phyloP scores from a whole-genome alignment of 2,329 filamentous ascomycete genomes.

The Didymosphaeria variabile region DNA sequence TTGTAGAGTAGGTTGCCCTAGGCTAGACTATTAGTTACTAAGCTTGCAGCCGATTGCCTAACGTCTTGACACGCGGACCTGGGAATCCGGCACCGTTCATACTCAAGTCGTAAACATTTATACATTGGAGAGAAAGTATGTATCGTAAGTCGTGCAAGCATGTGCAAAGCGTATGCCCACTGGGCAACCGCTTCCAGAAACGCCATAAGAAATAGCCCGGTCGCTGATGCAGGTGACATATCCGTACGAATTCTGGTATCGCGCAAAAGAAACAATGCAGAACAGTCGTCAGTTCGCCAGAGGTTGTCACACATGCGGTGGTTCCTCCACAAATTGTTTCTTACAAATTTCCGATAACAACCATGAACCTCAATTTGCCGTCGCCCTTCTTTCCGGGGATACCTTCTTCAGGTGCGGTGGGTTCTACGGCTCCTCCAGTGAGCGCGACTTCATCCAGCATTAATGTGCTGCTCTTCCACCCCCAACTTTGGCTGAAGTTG shows the following conservation, averaged over 20 bases:
- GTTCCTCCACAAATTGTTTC: background rate
- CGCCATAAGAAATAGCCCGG: background rate
- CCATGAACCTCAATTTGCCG: constrained; percentile 66
- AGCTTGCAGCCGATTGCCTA: no score
- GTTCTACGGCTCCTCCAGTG: constrained; percentile 31
- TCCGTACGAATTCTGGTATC: constrained; percentile 5
- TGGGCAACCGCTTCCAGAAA: background rate
- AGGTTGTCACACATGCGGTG: background rate
- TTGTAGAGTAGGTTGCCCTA: no score
- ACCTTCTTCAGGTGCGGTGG: constrained; percentile 25
- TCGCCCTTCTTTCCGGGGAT: constrained; percentile 52
- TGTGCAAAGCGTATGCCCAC: background rate
- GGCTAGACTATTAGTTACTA: no score
- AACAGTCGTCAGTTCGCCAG: background rate
- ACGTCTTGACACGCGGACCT: no score
- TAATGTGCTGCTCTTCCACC: constrained; percentile 68
- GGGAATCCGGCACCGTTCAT: no score
- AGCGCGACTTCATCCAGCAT: constrained; percentile 60
- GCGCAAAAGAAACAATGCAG: constrained; percentile 1
- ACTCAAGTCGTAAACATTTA: background rate
- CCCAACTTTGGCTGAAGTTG: constrained; percentile 69
- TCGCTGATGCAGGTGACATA: constrained; percentile 6
- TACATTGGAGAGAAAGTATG: background rate
- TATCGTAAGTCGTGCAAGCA: constrained; percentile 3
- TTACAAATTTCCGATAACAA: constrained; percentile 63